Percentiles rank a stretch among this genome's conserved stretches.
Evolutionary conservation across 2,329 filamentous ascomycete genomes (phyloP).

Genomic region (Ophiocordyceps camponoti-leonardi): DNA sequence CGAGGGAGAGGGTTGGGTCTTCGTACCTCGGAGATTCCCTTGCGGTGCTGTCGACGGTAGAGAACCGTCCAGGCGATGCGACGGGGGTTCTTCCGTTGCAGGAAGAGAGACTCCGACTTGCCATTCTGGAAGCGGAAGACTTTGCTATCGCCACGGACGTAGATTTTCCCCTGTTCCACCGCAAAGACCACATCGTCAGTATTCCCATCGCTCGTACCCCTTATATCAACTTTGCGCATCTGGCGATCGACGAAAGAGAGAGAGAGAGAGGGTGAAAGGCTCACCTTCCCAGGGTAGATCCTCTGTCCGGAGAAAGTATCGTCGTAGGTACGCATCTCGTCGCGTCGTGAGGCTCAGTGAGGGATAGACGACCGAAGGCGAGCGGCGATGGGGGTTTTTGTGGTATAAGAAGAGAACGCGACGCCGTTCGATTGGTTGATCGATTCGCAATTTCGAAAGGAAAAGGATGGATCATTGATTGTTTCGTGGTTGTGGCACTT

Average conservation of each 20-base stretch:
- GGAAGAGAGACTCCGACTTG: constrained; percentile 99
- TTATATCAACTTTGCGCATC: too few species aligned
- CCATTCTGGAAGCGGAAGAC: constrained; percentile 99
- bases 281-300: constrained; percentile 53
- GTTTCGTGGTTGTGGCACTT: constrained; percentile 18
- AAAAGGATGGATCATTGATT: constrained; percentile 12
- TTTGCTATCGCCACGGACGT: constrained; percentile 99
- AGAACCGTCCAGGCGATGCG: constrained; percentile 98
- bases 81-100: constrained; percentile 99
- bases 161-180: constrained; percentile 99
- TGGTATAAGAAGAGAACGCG: too few species aligned
- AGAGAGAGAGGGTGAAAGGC: too few species aligned
- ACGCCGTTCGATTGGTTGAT: constrained; percentile 18
- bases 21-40: constrained; percentile 99
- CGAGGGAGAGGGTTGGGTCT: constrained; percentile 1
- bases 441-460: constrained; percentile 24
- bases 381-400: too few species aligned
- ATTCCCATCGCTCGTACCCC: too few species aligned
- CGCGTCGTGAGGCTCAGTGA: too few species aligned
- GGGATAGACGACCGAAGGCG: too few species aligned
- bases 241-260: too few species aligned
- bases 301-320: constrained; percentile 48
- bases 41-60: constrained; percentile 97
- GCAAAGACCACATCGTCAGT: too few species aligned
- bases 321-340: constrained; percentile 51